Percentiles rank a stretch among this genome's conserved stretches.
Evolutionary conservation across 345 rosid genomes (phyloP).

Genomic region (Camelina hispida): DNA sequence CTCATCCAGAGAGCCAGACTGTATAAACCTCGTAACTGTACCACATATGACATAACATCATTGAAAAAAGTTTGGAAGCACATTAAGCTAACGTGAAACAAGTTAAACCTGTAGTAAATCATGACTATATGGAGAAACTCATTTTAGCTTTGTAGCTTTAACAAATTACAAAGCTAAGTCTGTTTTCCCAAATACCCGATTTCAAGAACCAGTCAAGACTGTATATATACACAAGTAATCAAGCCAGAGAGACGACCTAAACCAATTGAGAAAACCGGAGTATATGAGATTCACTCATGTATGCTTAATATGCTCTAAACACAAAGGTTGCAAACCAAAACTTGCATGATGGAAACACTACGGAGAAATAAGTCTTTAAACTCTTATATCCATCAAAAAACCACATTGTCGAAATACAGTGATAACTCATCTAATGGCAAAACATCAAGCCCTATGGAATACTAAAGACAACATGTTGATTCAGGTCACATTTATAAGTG

Average conservation of each 20-base stretch:
- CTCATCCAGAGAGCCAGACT: too few relatives aligned
- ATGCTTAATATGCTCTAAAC: not conserved
- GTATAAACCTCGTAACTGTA: not conserved
- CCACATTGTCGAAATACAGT: constrained; percentile 27
- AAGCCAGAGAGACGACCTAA: constrained; percentile 1
- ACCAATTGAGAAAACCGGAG: not conserved
- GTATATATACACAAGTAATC: not conserved
- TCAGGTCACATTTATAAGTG: not conserved
- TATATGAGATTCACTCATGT: not conserved
- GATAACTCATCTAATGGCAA: not conserved
- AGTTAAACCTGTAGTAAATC: not conserved
- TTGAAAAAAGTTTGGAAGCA: not conserved
- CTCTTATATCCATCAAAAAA: constrained; percentile 13
- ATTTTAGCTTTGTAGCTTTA: not conserved
- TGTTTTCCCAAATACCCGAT: not conserved
- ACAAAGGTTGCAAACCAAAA: not conserved
- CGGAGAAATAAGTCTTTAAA: not conserved
- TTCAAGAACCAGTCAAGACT: not conserved
- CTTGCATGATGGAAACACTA: not conserved
- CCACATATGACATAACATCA: not conserved
- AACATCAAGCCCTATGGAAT: constrained; percentile 23
- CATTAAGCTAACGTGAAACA: not conserved
- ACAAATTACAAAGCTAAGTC: not conserved
- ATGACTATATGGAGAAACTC: not conserved
- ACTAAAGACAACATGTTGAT: constrained; percentile 24